Evolutionary conservation across 345 rosid genomes (phyloP).

Genomic region (Diplotaxis tenuifolia): DNA sequence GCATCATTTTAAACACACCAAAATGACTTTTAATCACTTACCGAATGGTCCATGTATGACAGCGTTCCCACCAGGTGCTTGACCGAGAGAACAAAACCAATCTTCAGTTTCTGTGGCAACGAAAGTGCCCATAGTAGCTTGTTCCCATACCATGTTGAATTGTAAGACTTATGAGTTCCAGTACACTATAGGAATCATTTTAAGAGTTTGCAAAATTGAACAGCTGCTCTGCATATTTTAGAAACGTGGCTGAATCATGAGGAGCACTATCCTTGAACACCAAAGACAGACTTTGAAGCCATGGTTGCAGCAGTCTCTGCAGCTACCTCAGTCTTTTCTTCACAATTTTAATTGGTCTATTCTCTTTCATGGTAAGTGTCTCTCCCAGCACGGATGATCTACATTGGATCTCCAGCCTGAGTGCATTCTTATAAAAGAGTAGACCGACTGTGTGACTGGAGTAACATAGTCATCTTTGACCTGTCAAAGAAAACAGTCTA

Average conservation of each 20-base stretch:
- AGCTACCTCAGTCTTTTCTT: slow-evolving; percentile 83
- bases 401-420: slow-evolving; percentile 52
- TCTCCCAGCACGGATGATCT: slow-evolving; percentile 92
- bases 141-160: slow-evolving; percentile 87
- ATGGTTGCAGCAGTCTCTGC: slow-evolving; percentile 98
- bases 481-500: too few species aligned
- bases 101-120: not conserved
- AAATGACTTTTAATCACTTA: not conserved
- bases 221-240: slow-evolving; percentile 73
- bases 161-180: slow-evolving; percentile 59
- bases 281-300: slow-evolving; percentile 85
- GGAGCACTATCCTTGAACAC: slow-evolving; percentile 69
- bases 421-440: not conserved
- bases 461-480: too few species aligned
- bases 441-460: too few species aligned
- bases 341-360: slow-evolving; percentile 70
- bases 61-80: not conserved
- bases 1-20: not conserved
- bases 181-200: slow-evolving; percentile 67
- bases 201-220: slow-evolving; percentile 71
- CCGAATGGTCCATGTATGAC: not conserved
- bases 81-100: not conserved
- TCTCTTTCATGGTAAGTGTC: slow-evolving; percentile 73
- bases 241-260: slow-evolving; percentile 64
- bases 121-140: slow-evolving; percentile 89